Evolutionary conservation across 768 basidiomycete genomes (phyloP).

Genomic region (Amanita muscaria): DNA sequence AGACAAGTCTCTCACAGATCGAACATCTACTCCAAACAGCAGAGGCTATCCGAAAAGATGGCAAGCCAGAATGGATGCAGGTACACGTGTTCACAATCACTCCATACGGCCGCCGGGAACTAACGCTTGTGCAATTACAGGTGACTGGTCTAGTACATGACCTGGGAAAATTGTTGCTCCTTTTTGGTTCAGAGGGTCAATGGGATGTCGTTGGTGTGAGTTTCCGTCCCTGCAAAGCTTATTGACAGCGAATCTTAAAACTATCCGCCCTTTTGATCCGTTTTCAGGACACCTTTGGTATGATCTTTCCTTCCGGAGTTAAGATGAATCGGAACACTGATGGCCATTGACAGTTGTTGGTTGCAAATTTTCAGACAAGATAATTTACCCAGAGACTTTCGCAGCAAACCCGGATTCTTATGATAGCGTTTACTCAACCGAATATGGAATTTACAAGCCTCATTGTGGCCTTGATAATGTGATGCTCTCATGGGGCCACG

Average conservation of each 20-base stretch:
- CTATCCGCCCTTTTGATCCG: background rate
- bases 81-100: constrained; percentile 16
- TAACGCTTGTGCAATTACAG: constrained; percentile 20
- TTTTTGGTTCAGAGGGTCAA: constrained; percentile 83
- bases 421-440: constrained; percentile 60
- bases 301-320: constrained; percentile 9
- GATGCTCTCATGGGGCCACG: constrained; percentile 88
- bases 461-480: constrained; percentile 80
- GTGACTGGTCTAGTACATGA: constrained; percentile 83
- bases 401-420: constrained; percentile 58
- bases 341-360: constrained; percentile 50
- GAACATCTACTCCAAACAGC: constrained; percentile 88
- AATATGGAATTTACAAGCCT: constrained; percentile 68
- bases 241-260: background rate
- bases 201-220: constrained; percentile 90
- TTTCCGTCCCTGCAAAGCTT: constrained; percentile 11
- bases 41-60: constrained; percentile 80
- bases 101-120: background rate
- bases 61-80: constrained; percentile 91
- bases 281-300: constrained; percentile 37
- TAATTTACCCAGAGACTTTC: constrained; percentile 76
- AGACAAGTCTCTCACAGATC: constrained; percentile 78
- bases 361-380: constrained; percentile 78
- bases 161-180: constrained; percentile 77
- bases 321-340: too few species aligned